These are phyloP conservation scores for Juglanconis oblonga DNA, from an alignment of 2,329 filamentous ascomycete species.

Conservation along the genomic window DNA sequence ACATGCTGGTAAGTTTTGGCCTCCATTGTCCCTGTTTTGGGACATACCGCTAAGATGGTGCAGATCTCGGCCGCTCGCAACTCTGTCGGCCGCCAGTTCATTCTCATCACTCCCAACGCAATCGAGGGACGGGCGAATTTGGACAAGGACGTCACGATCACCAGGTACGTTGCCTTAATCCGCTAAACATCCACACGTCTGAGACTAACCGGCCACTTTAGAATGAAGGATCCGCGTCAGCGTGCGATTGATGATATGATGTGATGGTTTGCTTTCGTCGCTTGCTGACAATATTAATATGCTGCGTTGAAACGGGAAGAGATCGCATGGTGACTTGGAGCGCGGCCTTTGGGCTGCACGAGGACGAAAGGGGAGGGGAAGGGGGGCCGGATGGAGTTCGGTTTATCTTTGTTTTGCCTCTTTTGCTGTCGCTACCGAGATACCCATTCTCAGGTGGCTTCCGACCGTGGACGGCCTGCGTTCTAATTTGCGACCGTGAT, in stretches of 20 bases:
- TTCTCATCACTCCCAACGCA: constrained; percentile 91
- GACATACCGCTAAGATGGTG: constrained; percentile 20
- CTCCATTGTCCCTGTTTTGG: neutral
- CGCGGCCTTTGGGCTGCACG: neutral
- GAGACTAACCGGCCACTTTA: constrained; percentile 25
- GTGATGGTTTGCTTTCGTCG: constrained; percentile 1
- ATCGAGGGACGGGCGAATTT: constrained; percentile 60
- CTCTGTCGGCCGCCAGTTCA: constrained; percentile 88
- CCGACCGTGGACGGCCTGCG: too few relatives aligned
- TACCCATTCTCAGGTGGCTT: neutral
- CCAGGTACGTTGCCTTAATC: constrained; percentile 51
- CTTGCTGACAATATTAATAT: neutral
- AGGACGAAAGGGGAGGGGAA: neutral
- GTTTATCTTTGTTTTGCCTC: neutral
- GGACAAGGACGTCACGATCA: constrained; percentile 73
- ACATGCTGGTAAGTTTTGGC: constrained; percentile 71
- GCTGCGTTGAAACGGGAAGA: neutral
- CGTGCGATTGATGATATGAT: constrained; percentile 36
- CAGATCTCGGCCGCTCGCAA: constrained; percentile 81
- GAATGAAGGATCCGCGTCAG: constrained; percentile 59
- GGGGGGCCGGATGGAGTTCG: neutral
- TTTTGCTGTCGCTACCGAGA: neutral
- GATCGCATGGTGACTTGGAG: neutral
- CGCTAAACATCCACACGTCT: neutral
- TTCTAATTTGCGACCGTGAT: neutral